Evolutionary conservation across 148 eudicot species (phyloP).

Genomic region (Cornus kousa): DNA sequence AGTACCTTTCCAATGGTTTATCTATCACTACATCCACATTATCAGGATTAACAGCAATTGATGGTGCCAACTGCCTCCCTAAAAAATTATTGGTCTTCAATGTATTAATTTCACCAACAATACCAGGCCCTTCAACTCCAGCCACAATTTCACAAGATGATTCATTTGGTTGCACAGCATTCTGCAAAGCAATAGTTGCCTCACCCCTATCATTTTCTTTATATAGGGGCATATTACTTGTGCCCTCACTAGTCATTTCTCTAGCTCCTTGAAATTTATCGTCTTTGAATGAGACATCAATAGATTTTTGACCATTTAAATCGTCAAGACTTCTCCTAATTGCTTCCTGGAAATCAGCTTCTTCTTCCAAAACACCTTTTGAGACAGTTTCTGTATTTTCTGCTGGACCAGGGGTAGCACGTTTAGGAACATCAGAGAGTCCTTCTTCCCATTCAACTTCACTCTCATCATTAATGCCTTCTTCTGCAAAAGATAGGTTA

Average conservation of each 20-base stretch:
- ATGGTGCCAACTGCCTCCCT: conserved; percentile 6
- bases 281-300: conserved; percentile 26
- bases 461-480: conserved; percentile 34
- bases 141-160: conserved; percentile 20
- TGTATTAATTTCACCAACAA: conserved; percentile 4
- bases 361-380: conserved; percentile 76
- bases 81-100: not conserved
- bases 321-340: conserved; percentile 74
- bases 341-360: conserved; percentile 79
- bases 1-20: conserved; percentile 7
- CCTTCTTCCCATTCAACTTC: conserved; percentile 67
- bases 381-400: conserved; percentile 31
- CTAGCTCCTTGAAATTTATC: conserved; percentile 14
- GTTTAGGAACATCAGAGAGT: conserved; percentile 23
- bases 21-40: conserved; percentile 4
- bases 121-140: conserved; percentile 19
- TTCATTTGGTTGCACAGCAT: conserved; percentile 13
- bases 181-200: conserved; percentile 17
- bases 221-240: conserved; percentile 8
- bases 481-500: conserved; percentile 23
- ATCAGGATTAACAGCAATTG: conserved; percentile 10
- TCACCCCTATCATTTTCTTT: conserved; percentile 26
- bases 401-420: conserved; percentile 25
- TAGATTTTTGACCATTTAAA: conserved; percentile 21
- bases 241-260: conserved; percentile 15